phyloP scores from a whole-genome alignment of 352 stramenopile species.

The Plasmopara halstedii region DNA sequence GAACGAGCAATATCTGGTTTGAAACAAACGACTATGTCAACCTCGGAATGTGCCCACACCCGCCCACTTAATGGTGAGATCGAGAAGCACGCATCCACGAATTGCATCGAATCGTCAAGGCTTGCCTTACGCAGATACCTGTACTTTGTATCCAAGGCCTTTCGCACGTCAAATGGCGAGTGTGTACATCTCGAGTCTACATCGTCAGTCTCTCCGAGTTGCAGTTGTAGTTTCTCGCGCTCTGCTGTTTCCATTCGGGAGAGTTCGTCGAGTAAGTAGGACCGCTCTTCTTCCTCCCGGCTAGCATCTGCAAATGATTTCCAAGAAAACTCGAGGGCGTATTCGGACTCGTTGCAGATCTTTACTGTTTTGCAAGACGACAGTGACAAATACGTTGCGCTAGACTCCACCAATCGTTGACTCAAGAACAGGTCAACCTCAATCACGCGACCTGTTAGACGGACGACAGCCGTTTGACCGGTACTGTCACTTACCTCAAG shows the following conservation, averaged over 20 bases:
- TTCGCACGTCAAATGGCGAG: slow-evolving; percentile 53
- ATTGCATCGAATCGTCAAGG: slow-evolving; percentile 89
- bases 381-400: slow-evolving; percentile 89
- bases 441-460: slow-evolving; percentile 57
- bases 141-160: slow-evolving; percentile 88
- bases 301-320: slow-evolving; percentile 75
- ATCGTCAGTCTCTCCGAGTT: slow-evolving; percentile 21
- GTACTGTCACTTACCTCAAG: slow-evolving; percentile 79
- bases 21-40: slow-evolving; percentile 90
- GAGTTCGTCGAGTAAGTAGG: slow-evolving; percentile 78
- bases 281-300: slow-evolving; percentile 79
- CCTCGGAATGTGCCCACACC: slow-evolving; percentile 89
- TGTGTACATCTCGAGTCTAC: slow-evolving; percentile 16
- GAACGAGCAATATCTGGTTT: slow-evolving; percentile 67
- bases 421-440: slow-evolving; percentile 91
- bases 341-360: slow-evolving; percentile 91
- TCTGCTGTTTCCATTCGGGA: slow-evolving; percentile 68
- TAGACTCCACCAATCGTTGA: slow-evolving; percentile 73
- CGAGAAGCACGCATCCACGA: slow-evolving; percentile 90
- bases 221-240: slow-evolving; percentile 54
- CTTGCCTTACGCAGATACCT: slow-evolving; percentile 82
- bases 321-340: slow-evolving; percentile 89
- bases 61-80: slow-evolving; percentile 83
- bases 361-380: slow-evolving; percentile 85
- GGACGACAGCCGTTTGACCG: slow-evolving; percentile 65